Percentiles rank a stretch among this genome's conserved stretches.
These are phyloP conservation scores for Ophiostoma novo-ulmi DNA, from an alignment of 2,329 filamentous ascomycete genomes.

Conservation along the genomic window DNA sequence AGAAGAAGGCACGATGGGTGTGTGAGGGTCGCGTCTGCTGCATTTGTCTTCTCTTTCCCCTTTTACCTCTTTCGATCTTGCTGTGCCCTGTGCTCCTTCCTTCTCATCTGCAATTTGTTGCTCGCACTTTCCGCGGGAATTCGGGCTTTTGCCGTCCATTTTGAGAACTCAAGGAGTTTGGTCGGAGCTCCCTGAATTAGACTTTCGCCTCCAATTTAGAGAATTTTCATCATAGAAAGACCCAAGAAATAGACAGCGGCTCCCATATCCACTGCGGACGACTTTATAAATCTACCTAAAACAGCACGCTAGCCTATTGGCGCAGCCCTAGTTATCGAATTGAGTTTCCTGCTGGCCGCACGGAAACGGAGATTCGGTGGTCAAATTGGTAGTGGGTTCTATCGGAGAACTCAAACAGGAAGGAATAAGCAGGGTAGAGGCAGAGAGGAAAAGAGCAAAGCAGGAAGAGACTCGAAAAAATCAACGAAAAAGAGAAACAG, in stretches of 20 bases:
- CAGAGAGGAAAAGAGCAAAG: not conserved
- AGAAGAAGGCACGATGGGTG: not conserved
- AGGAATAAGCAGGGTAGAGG: not conserved
- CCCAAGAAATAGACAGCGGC: not conserved
- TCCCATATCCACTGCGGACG: conserved; percentile 7
- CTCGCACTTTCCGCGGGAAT: conserved; percentile 14
- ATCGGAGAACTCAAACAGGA: not conserved
- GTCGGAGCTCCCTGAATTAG: not conserved
- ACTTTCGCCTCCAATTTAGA: not conserved
- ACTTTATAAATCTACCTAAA: conserved; percentile 16
- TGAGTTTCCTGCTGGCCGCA: conserved; percentile 19
- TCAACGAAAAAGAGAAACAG: not conserved
- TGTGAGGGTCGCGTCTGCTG: not conserved
- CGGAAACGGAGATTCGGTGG: conserved; percentile 1
- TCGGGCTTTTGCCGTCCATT: not conserved
- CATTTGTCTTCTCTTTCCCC: not conserved
- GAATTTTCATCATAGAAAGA: not conserved
- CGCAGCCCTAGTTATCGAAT: conserved; percentile 19
- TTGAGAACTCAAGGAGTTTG: not conserved
- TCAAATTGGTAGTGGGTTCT: conserved; percentile 12
- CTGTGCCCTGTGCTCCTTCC: not conserved
- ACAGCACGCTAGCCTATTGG: conserved; percentile 19
- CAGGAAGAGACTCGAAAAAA: not conserved
- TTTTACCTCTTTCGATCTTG: not conserved
- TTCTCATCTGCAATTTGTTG: not conserved